phyloP scores from a whole-genome alignment of 2,329 filamentous ascomycete species.

The Akanthomyces lecanii region DNA sequence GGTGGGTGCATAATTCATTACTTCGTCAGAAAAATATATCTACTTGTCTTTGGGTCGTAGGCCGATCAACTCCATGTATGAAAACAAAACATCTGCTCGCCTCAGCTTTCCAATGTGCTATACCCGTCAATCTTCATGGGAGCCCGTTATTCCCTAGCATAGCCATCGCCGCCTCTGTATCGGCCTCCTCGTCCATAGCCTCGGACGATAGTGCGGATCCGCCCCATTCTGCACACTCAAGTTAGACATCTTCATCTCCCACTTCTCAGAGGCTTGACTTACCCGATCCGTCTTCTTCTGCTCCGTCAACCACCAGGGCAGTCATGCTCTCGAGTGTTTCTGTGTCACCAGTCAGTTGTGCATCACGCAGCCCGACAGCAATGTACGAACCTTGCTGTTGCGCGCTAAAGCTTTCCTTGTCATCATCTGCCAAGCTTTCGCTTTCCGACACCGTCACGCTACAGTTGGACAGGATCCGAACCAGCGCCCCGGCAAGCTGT shows the following conservation, averaged over 20 bases:
- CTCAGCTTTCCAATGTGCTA: not conserved
- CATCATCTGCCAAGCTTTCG: constrained; percentile 30
- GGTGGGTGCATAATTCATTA: constrained; percentile 4
- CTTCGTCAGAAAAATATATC: not conserved
- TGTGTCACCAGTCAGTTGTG: constrained; percentile 18
- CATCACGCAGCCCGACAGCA: no score
- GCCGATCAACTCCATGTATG: not conserved
- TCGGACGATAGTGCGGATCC: constrained; percentile 53
- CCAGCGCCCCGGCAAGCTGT: constrained; percentile 39
- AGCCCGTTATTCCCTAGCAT: not conserved
- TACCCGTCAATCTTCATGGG: not conserved
- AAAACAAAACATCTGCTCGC: not conserved
- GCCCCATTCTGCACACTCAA: constrained; percentile 46
- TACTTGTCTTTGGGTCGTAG: not conserved
- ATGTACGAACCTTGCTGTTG: constrained; percentile 26
- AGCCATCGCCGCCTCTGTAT: not conserved
- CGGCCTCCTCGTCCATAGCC: constrained; percentile 37
- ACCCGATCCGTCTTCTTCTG: constrained; percentile 58
- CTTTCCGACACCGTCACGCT: constrained; percentile 35
- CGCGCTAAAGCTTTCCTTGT: constrained; percentile 26
- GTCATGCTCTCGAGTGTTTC: constrained; percentile 47
- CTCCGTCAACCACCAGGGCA: constrained; percentile 51
- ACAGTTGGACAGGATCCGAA: constrained; percentile 41
- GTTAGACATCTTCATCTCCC: not conserved
- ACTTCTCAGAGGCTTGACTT: constrained; percentile 32